Base-by-base conservation (phyloP, 495 filamentous ascomycete genomes). In the Pseudevernia furfuracea region DNA sequence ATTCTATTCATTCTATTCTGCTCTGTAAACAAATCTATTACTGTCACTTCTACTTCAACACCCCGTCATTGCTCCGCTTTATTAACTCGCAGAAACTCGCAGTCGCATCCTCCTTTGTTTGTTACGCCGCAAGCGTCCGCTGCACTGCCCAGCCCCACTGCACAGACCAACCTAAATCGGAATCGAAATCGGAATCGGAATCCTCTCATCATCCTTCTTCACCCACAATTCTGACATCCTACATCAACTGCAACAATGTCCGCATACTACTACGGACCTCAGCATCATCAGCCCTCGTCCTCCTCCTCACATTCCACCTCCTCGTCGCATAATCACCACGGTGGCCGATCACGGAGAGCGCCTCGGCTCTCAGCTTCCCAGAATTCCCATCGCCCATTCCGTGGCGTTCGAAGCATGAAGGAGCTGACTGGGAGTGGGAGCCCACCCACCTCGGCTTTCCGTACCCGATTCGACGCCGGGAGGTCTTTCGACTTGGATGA, bases 401-500 rank as follows among this genome's bases (percentile, higher is more conserved):
- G 88, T 60, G 87, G 84, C 60, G 85, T 89, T 38, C 82, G 89
- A 72, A 92, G 86, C 70, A 91, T 91, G 83, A 91, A 94, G 76
- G 95, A 97, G 74, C 76, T 92, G 61, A 89, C 87, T 69, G 92
- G 96, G 71, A 81, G 86, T 69, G 92, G 96, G 71, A 81, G 86
- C 56, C 85, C 86, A 44, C 81, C 86, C 41, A 81, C 92, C 55
- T 81, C 81, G 56, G 85, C 86, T 65, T 96, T 91, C 77, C 88
- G 92, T 64, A 82, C 85, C 48, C 84, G 89, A 72, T 96, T 95
- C 73, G 92, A 97, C 74, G 89, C 92, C 68, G 90, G 88, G 53
- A 87, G 91, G 61, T 96, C 92, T 30, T 99, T 99, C 73, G 94
- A 99, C 69, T 80, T 99, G 69, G 93, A 97, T 69, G 94, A 98